Conservation (phyloP, 2,329 filamentous ascomycete species). For the Aspergillus sp. region DNA sequence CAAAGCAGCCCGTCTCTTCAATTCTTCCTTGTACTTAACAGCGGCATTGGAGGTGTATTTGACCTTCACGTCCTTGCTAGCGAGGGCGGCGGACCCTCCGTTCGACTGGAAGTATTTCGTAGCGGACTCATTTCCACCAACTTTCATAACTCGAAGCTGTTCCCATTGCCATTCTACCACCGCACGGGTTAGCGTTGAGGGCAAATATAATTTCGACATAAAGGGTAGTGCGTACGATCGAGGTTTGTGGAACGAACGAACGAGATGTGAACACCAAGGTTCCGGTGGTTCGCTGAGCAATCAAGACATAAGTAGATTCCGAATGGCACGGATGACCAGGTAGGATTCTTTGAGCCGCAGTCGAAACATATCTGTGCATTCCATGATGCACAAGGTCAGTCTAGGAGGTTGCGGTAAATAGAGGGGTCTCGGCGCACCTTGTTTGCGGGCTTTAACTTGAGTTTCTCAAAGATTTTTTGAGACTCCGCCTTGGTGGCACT, state of each 20-base stretch:
- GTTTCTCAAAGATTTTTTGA: constrained; percentile 95
- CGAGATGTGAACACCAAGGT: constrained; percentile 97
- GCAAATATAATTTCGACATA: neutral
- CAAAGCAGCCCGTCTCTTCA: constrained; percentile 78
- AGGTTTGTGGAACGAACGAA: constrained; percentile 98
- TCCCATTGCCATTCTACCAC: constrained; percentile 93
- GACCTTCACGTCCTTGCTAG: constrained; percentile 93
- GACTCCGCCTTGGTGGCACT: constrained; percentile 90
- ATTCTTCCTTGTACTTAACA: constrained; percentile 95
- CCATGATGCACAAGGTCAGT: neutral
- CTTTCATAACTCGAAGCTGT: constrained; percentile 95
- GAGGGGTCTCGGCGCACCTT: constrained; percentile 63
- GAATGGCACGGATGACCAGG: constrained; percentile 96
- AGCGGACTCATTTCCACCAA: constrained; percentile 95
- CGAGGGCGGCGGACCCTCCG: constrained; percentile 87
- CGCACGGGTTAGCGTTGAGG: constrained; percentile 22
- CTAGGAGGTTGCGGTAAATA: constrained; percentile 13
- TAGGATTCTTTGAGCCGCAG: constrained; percentile 95
- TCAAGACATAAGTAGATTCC: constrained; percentile 98
- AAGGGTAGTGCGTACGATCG: constrained; percentile 70
- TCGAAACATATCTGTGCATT: constrained; percentile 85
- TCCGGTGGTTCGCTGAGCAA: constrained; percentile 95
- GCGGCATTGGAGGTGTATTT: constrained; percentile 96
- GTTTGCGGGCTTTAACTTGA: constrained; percentile 92
- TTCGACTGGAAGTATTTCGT: constrained; percentile 98